These are phyloP conservation scores for Alternaria sp. DNA, from an alignment of 2,329 filamentous ascomycete genomes.

Conservation along the genomic window DNA sequence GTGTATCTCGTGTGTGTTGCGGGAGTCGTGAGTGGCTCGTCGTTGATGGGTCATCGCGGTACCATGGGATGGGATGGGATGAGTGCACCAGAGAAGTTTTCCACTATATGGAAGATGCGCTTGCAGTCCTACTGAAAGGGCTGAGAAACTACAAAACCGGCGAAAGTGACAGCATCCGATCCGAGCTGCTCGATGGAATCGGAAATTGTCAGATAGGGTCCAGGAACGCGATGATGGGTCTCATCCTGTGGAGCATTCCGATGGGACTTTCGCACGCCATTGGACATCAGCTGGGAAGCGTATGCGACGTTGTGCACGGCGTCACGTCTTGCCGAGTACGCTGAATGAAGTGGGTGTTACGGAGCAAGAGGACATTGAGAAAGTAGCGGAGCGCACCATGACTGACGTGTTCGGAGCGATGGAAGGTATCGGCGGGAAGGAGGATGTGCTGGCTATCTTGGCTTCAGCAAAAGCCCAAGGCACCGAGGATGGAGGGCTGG, in stretches of 20 bases:
- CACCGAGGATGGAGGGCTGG: background rate
- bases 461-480: conserved; percentile 9
- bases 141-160: conserved; percentile 27
- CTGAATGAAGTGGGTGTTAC: conserved; percentile 26
- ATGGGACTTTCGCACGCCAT: conserved; percentile 32
- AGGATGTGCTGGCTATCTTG: conserved; percentile 19
- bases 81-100: conserved; percentile 19
- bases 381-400: conserved; percentile 30
- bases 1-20: too few species aligned
- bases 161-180: conserved; percentile 12
- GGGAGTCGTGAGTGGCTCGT: too few species aligned
- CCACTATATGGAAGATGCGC: conserved; percentile 26
- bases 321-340: conserved; percentile 26
- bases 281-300: conserved; percentile 29
- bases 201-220: conserved; percentile 29
- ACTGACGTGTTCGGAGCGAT: conserved; percentile 24
- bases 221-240: conserved; percentile 28
- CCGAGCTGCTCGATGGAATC: conserved; percentile 24
- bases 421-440: conserved; percentile 10
- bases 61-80: too few species aligned
- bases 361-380: conserved; percentile 21
- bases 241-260: conserved; percentile 22
- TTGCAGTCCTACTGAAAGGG: conserved; percentile 25
- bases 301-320: conserved; percentile 29
- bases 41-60: too few species aligned